phyloP scores from a whole-genome alignment of 106 monocot genomes.

The Dendrobium huoshanense region DNA sequence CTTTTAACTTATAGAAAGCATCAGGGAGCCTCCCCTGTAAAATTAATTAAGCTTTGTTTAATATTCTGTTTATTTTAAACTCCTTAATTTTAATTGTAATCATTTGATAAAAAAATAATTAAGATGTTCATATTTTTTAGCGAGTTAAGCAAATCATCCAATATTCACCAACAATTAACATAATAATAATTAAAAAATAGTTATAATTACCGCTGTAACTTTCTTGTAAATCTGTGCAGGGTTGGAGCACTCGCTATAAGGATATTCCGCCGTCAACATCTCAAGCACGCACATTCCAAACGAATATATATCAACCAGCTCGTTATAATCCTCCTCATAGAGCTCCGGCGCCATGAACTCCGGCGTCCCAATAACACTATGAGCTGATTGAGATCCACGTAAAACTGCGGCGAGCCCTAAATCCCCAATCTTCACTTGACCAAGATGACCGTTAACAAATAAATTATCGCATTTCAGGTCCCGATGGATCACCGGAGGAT shows the following conservation, averaged over 20 bases:
- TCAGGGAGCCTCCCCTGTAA: constrained; percentile 78
- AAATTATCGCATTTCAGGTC: constrained; percentile 98
- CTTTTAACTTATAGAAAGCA: constrained; percentile 53
- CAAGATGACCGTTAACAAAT: constrained; percentile 91
- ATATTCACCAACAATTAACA: too few relatives aligned
- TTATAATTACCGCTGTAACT: constrained; percentile 55
- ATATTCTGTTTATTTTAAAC: too few relatives aligned
- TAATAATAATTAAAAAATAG: too few relatives aligned
- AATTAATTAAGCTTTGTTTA: background rate
- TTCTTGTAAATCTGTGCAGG: constrained; percentile 99
- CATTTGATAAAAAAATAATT: too few relatives aligned
- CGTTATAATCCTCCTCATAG: constrained; percentile 96
- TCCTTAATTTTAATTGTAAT: too few relatives aligned
- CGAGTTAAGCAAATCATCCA: too few relatives aligned
- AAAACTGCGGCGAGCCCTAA: constrained; percentile 88
- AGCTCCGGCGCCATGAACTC: constrained; percentile 99
- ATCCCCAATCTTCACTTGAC: constrained; percentile 97
- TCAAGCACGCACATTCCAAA: constrained; percentile 98
- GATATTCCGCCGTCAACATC: constrained; percentile 90
- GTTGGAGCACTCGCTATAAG: constrained; percentile 94
- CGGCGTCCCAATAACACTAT: constrained; percentile 95
- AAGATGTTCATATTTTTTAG: too few relatives aligned
- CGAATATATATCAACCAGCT: constrained; percentile 88
- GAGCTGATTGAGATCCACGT: constrained; percentile 57
- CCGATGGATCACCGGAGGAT: constrained; percentile 92